Base-by-base conservation (phyloP, 495 filamentous ascomycete genomes). In the Hypoxylon perforatum region DNA sequence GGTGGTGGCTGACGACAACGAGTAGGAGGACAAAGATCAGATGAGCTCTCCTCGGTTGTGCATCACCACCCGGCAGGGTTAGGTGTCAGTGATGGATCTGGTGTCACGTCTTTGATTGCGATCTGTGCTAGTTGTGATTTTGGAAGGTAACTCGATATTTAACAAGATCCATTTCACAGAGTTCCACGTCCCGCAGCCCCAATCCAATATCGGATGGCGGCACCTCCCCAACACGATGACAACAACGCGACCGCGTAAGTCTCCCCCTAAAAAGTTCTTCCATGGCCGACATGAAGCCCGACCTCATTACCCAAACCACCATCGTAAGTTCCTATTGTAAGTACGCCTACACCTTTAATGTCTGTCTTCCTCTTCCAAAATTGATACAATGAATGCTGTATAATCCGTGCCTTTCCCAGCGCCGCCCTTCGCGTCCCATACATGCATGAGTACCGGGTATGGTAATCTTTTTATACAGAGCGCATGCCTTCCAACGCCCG, bases 101-200 rank as follows among this genome's bases (percentile, higher is more conserved):
- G 57, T 61, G 23, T 45, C 57, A 61, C 48, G 38, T 61, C 39
- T 3, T n/a, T 14, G 23, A 33, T 42, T 46, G 36, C 35, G 30
- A 23, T 46, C 38, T 25, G 8, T 65, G 46, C 30, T n/a, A 7
- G 25, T 28, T 7, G 7, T 3, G 25, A 35, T 45, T 57, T 62
- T 50, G 53, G 59, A 62, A 63, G 59, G 62, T 53, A 45, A 35
- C 47, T 57, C 42, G 65, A 63, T 68, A 68, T 68, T 68, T 68
- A 68, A 63, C 59, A 68, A 53, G 51, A 62, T 62, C 39, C 45
- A 46, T 45, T 55, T 61, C 46, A 25, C 52, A 61, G 19, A 52
- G 22, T 52, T 36, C 25, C 25, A 28, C 25, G 25, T 7, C 25
- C 3, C 25, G 25, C 25, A 3, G 7, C 25, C 3, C 7, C 25